Conservation (phyloP, 2,329 filamentous ascomycete species). For the Ceratocystiopsis sp. region DNA sequence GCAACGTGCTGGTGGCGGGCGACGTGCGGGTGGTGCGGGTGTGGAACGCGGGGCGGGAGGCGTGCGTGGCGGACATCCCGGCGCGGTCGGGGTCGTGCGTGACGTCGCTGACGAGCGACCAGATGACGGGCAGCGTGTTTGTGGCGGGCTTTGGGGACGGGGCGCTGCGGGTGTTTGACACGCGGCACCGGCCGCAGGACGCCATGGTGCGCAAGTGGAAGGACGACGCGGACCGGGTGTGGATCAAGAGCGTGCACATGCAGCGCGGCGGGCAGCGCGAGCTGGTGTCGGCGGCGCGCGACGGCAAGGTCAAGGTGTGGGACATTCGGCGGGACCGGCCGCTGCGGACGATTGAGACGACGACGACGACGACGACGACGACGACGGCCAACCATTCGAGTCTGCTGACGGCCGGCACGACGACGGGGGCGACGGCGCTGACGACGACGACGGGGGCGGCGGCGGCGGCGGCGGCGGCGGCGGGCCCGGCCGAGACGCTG, state of each 20-base stretch:
- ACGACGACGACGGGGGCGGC: too few relatives aligned
- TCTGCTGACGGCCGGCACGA: too few relatives aligned
- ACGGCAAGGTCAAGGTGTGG: conserved; percentile 91
- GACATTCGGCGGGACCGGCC: conserved; percentile 78
- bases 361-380: conserved; percentile 24
- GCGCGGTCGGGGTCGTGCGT: conserved; percentile 91
- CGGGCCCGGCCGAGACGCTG: conserved; percentile 38
- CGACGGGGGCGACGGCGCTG: too few relatives aligned
- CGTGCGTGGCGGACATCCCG: conserved; percentile 79
- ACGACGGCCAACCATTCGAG: too few relatives aligned
- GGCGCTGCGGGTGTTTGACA: conserved; percentile 85
- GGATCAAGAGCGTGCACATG: conserved; percentile 93
- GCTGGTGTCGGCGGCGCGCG: conserved; percentile 74
- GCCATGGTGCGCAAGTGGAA: conserved; percentile 96
- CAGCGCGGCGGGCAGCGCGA: conserved; percentile 89
- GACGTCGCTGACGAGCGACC: conserved; percentile 87
- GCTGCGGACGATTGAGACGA: conserved; percentile 56
- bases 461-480: too few relatives aligned
- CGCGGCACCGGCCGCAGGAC: conserved; percentile 64
- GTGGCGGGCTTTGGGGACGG: conserved; percentile 94
- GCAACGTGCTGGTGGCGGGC: conserved; percentile 84
- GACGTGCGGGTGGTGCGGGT: conserved; percentile 91
- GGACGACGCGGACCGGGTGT: conserved; percentile 67
- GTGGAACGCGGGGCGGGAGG: conserved; percentile 89
- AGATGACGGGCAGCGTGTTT: conserved; percentile 93